Percentiles rank a stretch among this genome's conserved stretches.
These are phyloP conservation scores for Verticillium dahliae DNA, from an alignment of 2,329 filamentous ascomycete genomes.

Conservation along the genomic window DNA sequence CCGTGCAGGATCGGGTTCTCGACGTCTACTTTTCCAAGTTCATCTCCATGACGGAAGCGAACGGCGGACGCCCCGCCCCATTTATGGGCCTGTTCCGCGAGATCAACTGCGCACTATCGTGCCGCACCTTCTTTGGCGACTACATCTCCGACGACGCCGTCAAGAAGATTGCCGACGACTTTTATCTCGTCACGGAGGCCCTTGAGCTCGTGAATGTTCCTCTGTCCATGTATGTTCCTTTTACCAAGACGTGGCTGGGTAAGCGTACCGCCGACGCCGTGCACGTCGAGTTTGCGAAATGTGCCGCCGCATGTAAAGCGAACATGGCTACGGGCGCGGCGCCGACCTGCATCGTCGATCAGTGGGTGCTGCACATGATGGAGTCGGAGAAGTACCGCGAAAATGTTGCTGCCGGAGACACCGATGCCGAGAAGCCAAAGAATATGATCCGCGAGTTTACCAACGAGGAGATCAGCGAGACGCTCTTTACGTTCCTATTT, in stretches of 20 bases:
- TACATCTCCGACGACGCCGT: slow-evolving; percentile 68
- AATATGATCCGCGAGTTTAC: slow-evolving; percentile 44
- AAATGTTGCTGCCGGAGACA: slow-evolving; percentile 51
- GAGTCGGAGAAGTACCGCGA: slow-evolving; percentile 63
- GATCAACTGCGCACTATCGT: slow-evolving; percentile 72
- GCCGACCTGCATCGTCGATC: slow-evolving; percentile 69
- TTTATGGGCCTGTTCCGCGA: slow-evolving; percentile 72
- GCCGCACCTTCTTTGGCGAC: slow-evolving; percentile 73
- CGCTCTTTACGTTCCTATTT: slow-evolving; percentile 47
- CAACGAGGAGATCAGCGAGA: slow-evolving; percentile 40
- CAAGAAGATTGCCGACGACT: slow-evolving; percentile 72
- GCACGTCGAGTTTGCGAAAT: slow-evolving; percentile 62
- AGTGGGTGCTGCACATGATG: slow-evolving; percentile 69
- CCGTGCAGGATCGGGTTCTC: slow-evolving; percentile 67
- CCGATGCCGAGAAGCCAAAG: slow-evolving; percentile 30
- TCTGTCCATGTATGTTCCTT: slow-evolving; percentile 61
- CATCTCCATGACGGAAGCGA: slow-evolving; percentile 47
- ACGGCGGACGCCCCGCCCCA: slow-evolving; percentile 48
- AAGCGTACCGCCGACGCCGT: slow-evolving; percentile 70
- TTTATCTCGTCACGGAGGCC: slow-evolving; percentile 70
- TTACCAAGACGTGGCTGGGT: slow-evolving; percentile 69
- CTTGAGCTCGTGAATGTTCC: slow-evolving; percentile 78
- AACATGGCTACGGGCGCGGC: slow-evolving; percentile 61
- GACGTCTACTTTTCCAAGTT: slow-evolving; percentile 65
- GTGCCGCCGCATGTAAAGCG: slow-evolving; percentile 64